A percentile compares a stretch with the other conserved stretches of the same genome.
These are phyloP conservation scores for Verticillium isaacii DNA, from an alignment of 2,329 filamentous ascomycete species.

Conservation along the genomic window DNA sequence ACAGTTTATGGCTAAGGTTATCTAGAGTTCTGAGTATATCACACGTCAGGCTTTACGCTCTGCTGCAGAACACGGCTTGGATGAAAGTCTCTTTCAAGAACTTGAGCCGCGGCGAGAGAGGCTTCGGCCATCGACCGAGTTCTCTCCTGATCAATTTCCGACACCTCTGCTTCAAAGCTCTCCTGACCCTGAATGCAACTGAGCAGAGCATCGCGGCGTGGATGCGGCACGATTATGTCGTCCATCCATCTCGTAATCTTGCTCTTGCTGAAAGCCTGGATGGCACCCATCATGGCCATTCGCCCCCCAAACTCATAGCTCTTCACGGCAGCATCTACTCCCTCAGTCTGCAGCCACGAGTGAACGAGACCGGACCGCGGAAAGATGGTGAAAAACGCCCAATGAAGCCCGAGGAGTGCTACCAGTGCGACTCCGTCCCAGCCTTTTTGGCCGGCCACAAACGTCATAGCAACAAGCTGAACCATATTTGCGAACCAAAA, in stretches of 20 bases:
- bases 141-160: not conserved
- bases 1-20: no score
- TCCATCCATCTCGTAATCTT: not conserved
- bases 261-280: not conserved
- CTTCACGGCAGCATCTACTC: not conserved
- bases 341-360: not conserved
- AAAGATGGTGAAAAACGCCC: not conserved
- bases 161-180: not conserved
- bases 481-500: slow-evolving; percentile 16
- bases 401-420: slow-evolving; percentile 85
- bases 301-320: not conserved
- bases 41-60: not conserved
- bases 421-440: slow-evolving; percentile 77
- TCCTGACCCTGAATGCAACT: not conserved
- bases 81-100: not conserved
- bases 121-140: not conserved
- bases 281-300: not conserved
- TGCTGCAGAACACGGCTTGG: not conserved
- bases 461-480: slow-evolving; percentile 19
- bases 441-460: slow-evolving; percentile 67
- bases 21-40: not conserved
- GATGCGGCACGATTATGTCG: not conserved
- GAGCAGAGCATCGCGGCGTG: not conserved
- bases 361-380: not conserved
- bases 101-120: not conserved